Conservation (phyloP, 192 early-diverging fungal genomes). For the Coemansia sp. region DNA sequence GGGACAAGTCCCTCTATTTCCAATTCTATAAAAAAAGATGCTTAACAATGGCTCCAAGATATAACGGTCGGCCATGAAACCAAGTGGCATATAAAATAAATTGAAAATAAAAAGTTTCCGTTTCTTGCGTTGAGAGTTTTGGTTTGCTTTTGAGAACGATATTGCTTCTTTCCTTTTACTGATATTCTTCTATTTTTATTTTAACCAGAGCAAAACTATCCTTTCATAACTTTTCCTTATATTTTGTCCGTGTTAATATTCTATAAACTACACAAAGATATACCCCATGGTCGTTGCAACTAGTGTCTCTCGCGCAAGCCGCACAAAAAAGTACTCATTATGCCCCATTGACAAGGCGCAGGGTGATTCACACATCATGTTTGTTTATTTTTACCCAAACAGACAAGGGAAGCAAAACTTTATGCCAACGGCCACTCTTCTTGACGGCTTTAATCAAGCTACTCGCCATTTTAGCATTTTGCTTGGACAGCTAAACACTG, state of each 20-base stretch:
- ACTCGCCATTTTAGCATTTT: constrained; percentile 13
- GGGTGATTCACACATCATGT: constrained; percentile 24
- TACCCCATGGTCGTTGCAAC: constrained; percentile 7
- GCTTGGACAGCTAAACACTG: constrained; percentile 6
- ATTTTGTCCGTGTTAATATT: background rate
- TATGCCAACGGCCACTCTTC: constrained; percentile 15
- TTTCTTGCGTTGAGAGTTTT: background rate
- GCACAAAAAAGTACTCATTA: constrained; percentile 8
- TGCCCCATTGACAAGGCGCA: constrained; percentile 17
- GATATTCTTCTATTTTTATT: too few species aligned
- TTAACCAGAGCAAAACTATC: too few species aligned
- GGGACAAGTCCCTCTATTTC: background rate
- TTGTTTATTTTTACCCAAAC: constrained; percentile 24
- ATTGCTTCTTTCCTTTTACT: too few species aligned
- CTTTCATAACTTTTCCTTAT: too few species aligned
- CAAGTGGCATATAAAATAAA: background rate
- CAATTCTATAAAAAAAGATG: background rate
- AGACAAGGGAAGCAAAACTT: background rate
- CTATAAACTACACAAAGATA: background rate
- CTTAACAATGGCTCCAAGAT: background rate
- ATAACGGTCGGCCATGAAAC: background rate
- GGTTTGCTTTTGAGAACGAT: too few species aligned
- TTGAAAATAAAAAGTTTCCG: background rate
- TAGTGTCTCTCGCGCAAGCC: background rate
- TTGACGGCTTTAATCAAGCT: constrained; percentile 6